Percentiles rank a stretch among this genome's conserved stretches.
These are phyloP conservation scores for Babesia gibsoni DNA, from an alignment of 169 alveolate genomes.

Conservation along the genomic window DNA sequence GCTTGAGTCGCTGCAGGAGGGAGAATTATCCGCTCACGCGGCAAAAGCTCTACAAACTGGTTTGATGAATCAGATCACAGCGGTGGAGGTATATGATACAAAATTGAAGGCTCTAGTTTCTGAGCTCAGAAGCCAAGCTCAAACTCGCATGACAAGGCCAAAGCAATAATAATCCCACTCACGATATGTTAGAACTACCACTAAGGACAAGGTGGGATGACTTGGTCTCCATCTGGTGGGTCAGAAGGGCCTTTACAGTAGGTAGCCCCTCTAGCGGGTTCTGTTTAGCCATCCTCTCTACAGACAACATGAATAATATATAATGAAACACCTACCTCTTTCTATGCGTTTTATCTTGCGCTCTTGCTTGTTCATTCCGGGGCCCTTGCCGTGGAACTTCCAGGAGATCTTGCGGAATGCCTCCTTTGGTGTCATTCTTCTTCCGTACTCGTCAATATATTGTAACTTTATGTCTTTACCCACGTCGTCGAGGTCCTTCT, in stretches of 20 bases:
- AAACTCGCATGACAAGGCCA: constrained; percentile 12
- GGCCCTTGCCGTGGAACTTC: constrained; percentile 76
- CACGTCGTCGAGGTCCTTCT: constrained; percentile 54
- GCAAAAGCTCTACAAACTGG: constrained; percentile 65
- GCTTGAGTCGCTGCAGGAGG: constrained; percentile 45
- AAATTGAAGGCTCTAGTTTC: constrained; percentile 45
- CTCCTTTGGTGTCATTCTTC: constrained; percentile 75
- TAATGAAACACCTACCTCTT: constrained; percentile 40
- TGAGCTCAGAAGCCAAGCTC: constrained; percentile 40
- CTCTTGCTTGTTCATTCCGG: constrained; percentile 74
- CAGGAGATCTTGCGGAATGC: constrained; percentile 72
- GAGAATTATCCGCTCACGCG: constrained; percentile 41
- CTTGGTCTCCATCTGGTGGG: constrained; percentile 65
- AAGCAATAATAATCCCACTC: not conserved
- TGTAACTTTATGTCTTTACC: constrained; percentile 66
- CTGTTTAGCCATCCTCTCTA: constrained; percentile 51
- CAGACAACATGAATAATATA: not conserved
- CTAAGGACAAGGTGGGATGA: constrained; percentile 59
- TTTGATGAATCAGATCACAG: constrained; percentile 56
- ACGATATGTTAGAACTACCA: constrained; percentile 13
- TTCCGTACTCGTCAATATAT: constrained; percentile 69
- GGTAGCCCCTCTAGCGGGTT: constrained; percentile 75
- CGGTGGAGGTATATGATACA: constrained; percentile 55
- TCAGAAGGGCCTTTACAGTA: constrained; percentile 69
- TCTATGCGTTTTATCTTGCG: constrained; percentile 67